phyloP scores from a whole-genome alignment of 129 eudicot species.

The Apium graveolens region DNA sequence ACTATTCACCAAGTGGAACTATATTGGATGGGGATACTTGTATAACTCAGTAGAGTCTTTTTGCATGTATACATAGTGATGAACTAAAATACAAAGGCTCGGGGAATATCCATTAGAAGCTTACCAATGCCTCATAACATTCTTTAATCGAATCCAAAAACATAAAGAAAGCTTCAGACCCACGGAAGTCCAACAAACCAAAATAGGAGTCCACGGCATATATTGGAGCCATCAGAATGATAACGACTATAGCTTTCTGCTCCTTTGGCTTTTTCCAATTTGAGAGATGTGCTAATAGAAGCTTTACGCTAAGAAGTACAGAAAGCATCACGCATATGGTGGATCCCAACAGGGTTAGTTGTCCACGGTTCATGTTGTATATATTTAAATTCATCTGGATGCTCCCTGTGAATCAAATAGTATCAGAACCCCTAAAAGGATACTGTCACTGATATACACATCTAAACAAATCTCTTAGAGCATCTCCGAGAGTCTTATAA shows the following conservation, averaged over 20 bases:
- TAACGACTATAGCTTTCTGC: constrained; percentile 70
- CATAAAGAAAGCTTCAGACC: constrained; percentile 64
- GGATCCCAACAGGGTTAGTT: constrained; percentile 50
- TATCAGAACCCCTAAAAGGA: constrained; percentile 9
- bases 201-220: constrained; percentile 66
- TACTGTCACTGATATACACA: background rate
- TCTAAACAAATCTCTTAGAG: background rate
- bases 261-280: constrained; percentile 85
- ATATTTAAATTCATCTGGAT: constrained; percentile 20
- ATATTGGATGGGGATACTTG: background rate
- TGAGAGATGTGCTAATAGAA: constrained; percentile 47
- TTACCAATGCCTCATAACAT: constrained; percentile 85
- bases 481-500: too few relatives aligned
- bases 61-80: background rate
- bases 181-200: constrained; percentile 65
- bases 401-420: constrained; percentile 12
- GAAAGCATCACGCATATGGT: constrained; percentile 52
- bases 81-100: background rate
- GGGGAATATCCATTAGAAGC: constrained; percentile 8
- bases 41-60: background rate
- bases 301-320: constrained; percentile 50
- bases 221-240: constrained; percentile 73
- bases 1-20: too few relatives aligned
- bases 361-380: constrained; percentile 48
- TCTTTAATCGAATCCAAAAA: constrained; percentile 79